A percentile compares a stretch with the other conserved stretches of the same genome.
These are phyloP conservation scores for Pleurozium schreberi DNA, from an alignment of 225 moss, liverwort and hornwort species.

Conservation along the genomic window DNA sequence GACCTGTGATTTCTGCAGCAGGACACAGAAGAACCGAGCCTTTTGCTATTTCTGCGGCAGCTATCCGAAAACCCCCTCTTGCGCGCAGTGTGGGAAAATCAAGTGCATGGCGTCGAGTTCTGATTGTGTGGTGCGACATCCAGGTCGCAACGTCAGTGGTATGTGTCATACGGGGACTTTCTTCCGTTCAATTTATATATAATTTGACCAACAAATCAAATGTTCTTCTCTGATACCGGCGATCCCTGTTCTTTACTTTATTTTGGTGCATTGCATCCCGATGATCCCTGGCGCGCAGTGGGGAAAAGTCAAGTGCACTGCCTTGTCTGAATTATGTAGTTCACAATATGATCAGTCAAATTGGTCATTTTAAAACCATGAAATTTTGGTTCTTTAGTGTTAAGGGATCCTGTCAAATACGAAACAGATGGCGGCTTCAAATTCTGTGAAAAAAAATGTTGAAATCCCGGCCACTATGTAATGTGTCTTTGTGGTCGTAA, in stretches of 20 bases:
- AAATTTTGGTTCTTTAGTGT: neutral
- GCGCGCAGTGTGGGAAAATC: slow-evolving; percentile 94
- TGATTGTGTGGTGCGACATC: slow-evolving; percentile 86
- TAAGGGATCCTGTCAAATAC: neutral
- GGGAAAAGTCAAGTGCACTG: neutral
- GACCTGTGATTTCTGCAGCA: slow-evolving; percentile 69
- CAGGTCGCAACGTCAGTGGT: slow-evolving; percentile 90
- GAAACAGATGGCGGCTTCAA: neutral
- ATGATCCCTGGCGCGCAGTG: slow-evolving; percentile 42
- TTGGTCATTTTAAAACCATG: neutral
- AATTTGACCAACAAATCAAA: neutral
- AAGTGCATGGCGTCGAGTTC: slow-evolving; percentile 90
- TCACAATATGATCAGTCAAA: neutral
- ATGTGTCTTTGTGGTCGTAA: neutral
- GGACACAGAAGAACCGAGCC: slow-evolving; percentile 82
- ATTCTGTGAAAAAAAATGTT: neutral
- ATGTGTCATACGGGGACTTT: neutral
- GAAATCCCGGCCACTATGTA: neutral
- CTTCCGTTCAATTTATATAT: neutral
- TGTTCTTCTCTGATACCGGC: neutral
- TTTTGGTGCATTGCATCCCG: neutral
- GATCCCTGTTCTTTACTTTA: neutral
- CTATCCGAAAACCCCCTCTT: slow-evolving; percentile 68
- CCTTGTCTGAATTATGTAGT: neutral
- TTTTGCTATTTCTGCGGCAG: slow-evolving; percentile 95